Percentiles rank a stretch among this genome's conserved stretches.
phyloP scores from a whole-genome alignment of 192 early-diverging fungal species.

The Rhizophagus clarus region DNA sequence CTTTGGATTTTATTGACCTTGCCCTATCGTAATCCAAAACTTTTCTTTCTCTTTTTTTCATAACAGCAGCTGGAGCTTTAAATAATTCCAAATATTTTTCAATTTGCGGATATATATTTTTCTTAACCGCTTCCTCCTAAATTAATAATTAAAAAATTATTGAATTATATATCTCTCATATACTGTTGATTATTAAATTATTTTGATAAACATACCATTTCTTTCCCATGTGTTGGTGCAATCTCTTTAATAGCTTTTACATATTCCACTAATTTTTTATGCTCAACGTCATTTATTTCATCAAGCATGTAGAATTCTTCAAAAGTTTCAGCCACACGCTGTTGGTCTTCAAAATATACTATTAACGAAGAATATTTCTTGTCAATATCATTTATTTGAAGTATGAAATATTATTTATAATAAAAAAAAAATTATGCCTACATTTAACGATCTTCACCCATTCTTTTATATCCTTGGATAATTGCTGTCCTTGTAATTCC shows the following conservation, averaged over 20 bases:
- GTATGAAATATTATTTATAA: too few species aligned
- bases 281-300: background rate
- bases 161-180: too few species aligned
- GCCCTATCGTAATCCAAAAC: constrained; percentile 72
- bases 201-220: constrained; percentile 10
- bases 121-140: constrained; percentile 35
- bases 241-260: constrained; percentile 5
- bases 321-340: constrained; percentile 50
- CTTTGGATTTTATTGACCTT: constrained; percentile 57
- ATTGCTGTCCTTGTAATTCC: constrained; percentile 51
- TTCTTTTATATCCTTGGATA: constrained; percentile 47
- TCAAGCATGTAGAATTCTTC: constrained; percentile 58
- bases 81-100: constrained; percentile 55
- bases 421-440: constrained; percentile 18
- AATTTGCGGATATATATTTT: constrained; percentile 49
- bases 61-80: constrained; percentile 66
- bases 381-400: background rate
- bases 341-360: constrained; percentile 59
- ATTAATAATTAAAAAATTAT: background rate
- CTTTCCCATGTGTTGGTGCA: constrained; percentile 19
- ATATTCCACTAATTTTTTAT: constrained; percentile 18
- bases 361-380: background rate
- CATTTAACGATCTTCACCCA: constrained; percentile 54
- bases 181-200: too few species aligned
- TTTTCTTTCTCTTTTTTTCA: constrained; percentile 74